Conservation (phyloP, 257 asterid genomes). For the Scutellaria galericulata region DNA sequence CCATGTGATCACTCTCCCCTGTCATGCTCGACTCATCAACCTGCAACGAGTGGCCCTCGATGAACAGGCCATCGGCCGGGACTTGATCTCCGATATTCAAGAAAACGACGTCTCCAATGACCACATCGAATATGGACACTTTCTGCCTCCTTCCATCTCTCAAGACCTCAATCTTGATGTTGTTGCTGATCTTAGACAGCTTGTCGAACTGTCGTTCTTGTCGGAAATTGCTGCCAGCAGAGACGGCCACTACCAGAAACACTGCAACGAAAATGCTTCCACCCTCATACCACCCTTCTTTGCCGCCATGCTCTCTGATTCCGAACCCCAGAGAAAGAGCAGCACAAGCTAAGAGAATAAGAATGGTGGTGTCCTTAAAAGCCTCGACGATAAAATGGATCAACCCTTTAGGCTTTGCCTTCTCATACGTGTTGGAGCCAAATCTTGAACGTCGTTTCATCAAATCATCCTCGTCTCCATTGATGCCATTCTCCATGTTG, state of each 20-base stretch:
- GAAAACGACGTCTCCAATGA: conserved; percentile 60
- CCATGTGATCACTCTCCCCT: conserved; percentile 46
- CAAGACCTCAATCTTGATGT: conserved; percentile 46
- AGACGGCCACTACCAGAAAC: conserved; percentile 57
- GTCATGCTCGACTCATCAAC: conserved; percentile 64
- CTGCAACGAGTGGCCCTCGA: conserved; percentile 46
- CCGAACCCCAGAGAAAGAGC: conserved; percentile 59
- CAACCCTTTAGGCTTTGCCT: conserved; percentile 46
- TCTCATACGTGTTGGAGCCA: conserved; percentile 57
- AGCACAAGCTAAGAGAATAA: conserved; percentile 56
- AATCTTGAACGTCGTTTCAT: conserved; percentile 28
- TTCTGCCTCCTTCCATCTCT: conserved; percentile 48
- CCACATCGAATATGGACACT: conserved; percentile 51
- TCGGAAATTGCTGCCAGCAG: conserved; percentile 59
- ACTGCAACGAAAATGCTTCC: conserved; percentile 59
- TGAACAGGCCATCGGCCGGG: conserved; percentile 68
- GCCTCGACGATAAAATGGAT: conserved; percentile 46
- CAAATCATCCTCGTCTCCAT: conserved; percentile 46
- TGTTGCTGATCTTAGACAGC: conserved; percentile 52
- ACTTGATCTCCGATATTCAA: conserved; percentile 61
- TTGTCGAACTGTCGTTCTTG: conserved; percentile 55
- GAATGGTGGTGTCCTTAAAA: conserved; percentile 53
- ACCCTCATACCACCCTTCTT: conserved; percentile 69
- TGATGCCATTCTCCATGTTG: conserved; percentile 51
- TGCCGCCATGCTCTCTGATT: conserved; percentile 45